These are phyloP conservation scores for Leishmania aethiopica DNA, from an alignment of 208 protist genomes.

Conservation along the genomic window DNA sequence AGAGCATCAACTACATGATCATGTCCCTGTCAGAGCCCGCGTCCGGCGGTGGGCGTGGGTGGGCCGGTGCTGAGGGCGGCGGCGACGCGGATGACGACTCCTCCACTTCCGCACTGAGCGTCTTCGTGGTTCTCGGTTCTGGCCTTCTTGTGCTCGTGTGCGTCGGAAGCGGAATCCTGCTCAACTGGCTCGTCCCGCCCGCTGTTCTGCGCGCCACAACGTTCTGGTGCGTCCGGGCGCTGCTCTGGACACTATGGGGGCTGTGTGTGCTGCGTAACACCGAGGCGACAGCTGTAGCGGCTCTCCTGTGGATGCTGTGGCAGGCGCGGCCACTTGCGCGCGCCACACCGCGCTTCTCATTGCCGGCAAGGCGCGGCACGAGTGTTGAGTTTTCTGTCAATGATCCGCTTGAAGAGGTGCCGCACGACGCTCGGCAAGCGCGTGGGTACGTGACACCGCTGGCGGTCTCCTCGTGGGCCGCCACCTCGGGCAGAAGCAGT, in stretches of 20 bases:
- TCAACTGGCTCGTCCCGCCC: conserved; percentile 38
- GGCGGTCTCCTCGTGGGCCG: conserved; percentile 9
- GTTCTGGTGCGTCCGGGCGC: conserved; percentile 32
- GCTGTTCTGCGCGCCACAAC: conserved; percentile 31
- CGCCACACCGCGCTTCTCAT: neutral
- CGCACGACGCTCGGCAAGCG: conserved; percentile 14
- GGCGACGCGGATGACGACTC: neutral
- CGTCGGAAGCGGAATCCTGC: conserved; percentile 23
- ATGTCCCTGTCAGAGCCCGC: neutral
- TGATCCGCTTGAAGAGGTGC: conserved; percentile 19
- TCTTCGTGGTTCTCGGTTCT: neutral
- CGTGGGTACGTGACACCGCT: conserved; percentile 26
- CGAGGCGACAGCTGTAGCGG: conserved; percentile 40
- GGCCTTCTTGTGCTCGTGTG: conserved; percentile 8
- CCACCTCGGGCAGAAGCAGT: neutral
- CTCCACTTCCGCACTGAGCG: neutral
- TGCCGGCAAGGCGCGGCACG: neutral
- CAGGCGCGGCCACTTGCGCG: neutral
- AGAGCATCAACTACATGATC: neutral
- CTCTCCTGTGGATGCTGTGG: conserved; percentile 4
- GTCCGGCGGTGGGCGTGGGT: neutral
- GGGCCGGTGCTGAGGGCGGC: neutral
- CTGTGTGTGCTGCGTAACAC: conserved; percentile 39
- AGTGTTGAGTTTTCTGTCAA: neutral
- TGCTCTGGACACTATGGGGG: conserved; percentile 17